phyloP scores from a whole-genome alignment of 768 basidiomycete species.

The Lactarius tabidus region DNA sequence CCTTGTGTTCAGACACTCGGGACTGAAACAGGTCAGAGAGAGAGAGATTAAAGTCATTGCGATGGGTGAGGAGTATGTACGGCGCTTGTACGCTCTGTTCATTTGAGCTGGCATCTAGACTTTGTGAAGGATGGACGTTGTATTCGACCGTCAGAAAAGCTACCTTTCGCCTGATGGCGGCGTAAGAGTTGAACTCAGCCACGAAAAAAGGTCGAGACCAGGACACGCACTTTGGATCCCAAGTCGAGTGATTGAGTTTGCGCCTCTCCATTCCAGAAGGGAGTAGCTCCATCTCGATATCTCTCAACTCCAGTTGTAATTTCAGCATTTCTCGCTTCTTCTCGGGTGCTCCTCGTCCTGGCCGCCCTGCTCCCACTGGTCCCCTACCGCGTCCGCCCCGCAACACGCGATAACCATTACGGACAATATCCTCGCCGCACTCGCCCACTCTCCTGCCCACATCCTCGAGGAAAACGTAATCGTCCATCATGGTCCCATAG shows the following conservation, averaged over 20 bases:
- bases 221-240: slow-evolving; percentile 65
- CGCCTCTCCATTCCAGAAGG: slow-evolving; percentile 80
- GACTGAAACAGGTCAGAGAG: slow-evolving; percentile 49
- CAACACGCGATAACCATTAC: slow-evolving; percentile 49
- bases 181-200: slow-evolving; percentile 8
- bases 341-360: slow-evolving; percentile 32
- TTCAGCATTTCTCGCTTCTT: slow-evolving; percentile 67
- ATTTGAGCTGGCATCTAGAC: slow-evolving; percentile 41
- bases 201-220: slow-evolving; percentile 8
- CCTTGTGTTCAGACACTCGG: slow-evolving; percentile 41
- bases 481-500: slow-evolving; percentile 85
- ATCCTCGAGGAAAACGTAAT: slow-evolving; percentile 85
- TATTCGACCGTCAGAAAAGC: slow-evolving; percentile 72
- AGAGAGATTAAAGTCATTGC: slow-evolving; percentile 48
- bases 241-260: slow-evolving; percentile 74
- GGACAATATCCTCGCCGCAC: slow-evolving; percentile 68
- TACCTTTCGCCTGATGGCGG: slow-evolving; percentile 52
- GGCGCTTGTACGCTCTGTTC: slow-evolving; percentile 37
- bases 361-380: slow-evolving; percentile 32
- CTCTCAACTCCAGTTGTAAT: slow-evolving; percentile 59
- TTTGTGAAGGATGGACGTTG: slow-evolving; percentile 53
- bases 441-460: slow-evolving; percentile 67
- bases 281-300: slow-evolving; percentile 72
- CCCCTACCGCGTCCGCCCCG: slow-evolving; percentile 30
- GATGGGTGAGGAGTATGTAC: slow-evolving; percentile 59